Evolutionary conservation across 352 stramenopile species (phyloP), one percentile per base, ranked within the genome.

Genomic region (Phytophthora pseudosyringae): DNA sequence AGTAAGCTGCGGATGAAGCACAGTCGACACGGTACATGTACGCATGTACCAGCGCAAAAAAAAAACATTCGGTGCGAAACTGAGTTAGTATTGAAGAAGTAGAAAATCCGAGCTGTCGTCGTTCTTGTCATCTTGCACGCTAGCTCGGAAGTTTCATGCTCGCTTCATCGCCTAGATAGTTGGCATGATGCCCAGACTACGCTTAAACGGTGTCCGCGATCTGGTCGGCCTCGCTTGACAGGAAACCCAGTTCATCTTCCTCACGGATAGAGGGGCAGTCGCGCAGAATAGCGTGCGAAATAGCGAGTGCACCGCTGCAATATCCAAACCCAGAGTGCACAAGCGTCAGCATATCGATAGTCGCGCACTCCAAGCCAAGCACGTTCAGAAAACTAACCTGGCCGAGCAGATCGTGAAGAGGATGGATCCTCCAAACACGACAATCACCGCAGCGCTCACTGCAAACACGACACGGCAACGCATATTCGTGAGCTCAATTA

Each of bases 341-440:
- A 18, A 15, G 16, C 40, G 39, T 50, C 4, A 65, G 50, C 12
- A 32, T n/a, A 44, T 38, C 18, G 31, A 28, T 38, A 18, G 1
- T 9, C 9, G 13, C 40, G 3, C 13, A 45, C 3, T 32, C 39
- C 7, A 32, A 33, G 9, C 10, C 11, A 52, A 38, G 3, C 12
- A 59, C 6, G 13, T 32, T 36, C 63, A 15, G 21, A 21, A 55
- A 21, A n/a, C 52, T 56, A 74, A 95, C 87, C 87, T 95, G 36
- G 86, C 82, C 35, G 79, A 88, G 65, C 80, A 91, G 59, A 95
- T 93, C 35, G 85, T 93, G 54, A 95, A 93, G n/a, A 95, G 71
- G 44, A 95, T 91, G 3, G 85, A 94, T 36, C 87, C 87, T 59
- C 87, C 87, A 36, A 95, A 95, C 35, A 94, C 74, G 32, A 95